Percentiles rank a stretch among this genome's conserved stretches.
Evolutionary conservation across 73 alveolate species (phyloP).

Genomic region (Symbiodinium natans): DNA sequence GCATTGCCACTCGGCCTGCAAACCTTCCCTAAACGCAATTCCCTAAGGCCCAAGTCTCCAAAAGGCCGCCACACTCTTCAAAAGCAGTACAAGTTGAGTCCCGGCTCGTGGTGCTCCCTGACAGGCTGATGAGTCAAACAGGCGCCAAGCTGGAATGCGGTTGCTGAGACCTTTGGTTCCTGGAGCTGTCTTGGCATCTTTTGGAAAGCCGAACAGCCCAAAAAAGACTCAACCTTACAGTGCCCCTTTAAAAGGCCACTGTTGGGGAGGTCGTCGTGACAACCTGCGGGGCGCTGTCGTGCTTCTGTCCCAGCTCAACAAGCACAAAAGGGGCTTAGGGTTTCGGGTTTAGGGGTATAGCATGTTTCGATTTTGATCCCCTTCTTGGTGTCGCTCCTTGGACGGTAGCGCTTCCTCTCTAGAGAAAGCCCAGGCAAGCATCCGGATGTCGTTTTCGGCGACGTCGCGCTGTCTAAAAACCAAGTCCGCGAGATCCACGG

Average conservation of each 20-base stretch:
- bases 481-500: conserved; percentile 93
- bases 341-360: background rate
- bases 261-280: background rate
- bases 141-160: conserved; percentile 93
- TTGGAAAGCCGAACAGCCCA: background rate
- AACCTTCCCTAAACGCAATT: too few relatives aligned
- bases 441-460: conserved; percentile 88
- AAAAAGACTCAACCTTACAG: background rate
- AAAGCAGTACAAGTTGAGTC: too few relatives aligned
- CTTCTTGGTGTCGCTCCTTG: too few relatives aligned
- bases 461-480: conserved; percentile 91
- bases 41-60: too few relatives aligned
- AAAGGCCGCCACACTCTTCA: too few relatives aligned
- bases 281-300: background rate
- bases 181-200: background rate
- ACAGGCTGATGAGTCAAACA: conserved; percentile 93
- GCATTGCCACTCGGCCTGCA: too few relatives aligned
- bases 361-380: too few relatives aligned
- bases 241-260: background rate
- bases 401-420: too few relatives aligned
- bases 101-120: too few relatives aligned
- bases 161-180: conserved; percentile 72
- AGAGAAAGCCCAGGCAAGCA: conserved; percentile 22
- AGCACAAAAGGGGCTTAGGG: background rate
- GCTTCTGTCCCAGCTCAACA: background rate